Base-by-base conservation (phyloP, 192 early-diverging fungal species). In the Mortierella claussenii region DNA sequence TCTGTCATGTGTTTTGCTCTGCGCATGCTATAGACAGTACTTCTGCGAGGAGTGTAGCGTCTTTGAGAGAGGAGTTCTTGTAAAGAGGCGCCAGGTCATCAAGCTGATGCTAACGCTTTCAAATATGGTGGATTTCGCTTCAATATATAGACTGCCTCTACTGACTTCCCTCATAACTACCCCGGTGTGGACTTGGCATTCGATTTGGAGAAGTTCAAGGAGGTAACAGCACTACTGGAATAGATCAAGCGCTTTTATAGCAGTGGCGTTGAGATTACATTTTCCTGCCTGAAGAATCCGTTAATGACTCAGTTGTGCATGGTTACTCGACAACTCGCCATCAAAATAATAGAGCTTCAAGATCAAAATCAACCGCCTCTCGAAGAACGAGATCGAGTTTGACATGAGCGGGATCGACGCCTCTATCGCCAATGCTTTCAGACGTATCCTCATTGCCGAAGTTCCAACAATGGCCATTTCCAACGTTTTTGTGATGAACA, bases 391-490 rank as follows among this genome's bases (percentile, higher is more conserved):
- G 47, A 94, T 98, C 78, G 96, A 99, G 83, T 98, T 99, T 84
- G 97, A 99, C 79, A 75, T 99, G 69, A 91, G 96, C 55, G 96
- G 96, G 32, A 71, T 97, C 23, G 96, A 98, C 61, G 94, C 95
- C 32, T 87, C 96, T 20, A 88, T 99, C 52, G 96, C 96, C 50
- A 99, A 99, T 74, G 94, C 96, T 4, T 86, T 99, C 71, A 87
- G 97, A 36, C 78, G 97, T 44, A 93, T 96, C 37, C 68, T 99
- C 87, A 93, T 99, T 66, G 94, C 96, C 2, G 97, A 99, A 82
- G 92, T 99, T 18, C 96, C 97, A 18, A 96, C 96, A 0, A 95
- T 99, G 96, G 97, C 97, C 4, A 97, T 98, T 46, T 96, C 98
- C 71, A 88, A 91, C 21, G 95, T 98, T 23, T 99, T 89, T 76